A percentile compares a stretch with the other conserved stretches of the same genome.
phyloP scores from a whole-genome alignment of 139 green algal genomes.

The Chlorella sorokiniana region DNA sequence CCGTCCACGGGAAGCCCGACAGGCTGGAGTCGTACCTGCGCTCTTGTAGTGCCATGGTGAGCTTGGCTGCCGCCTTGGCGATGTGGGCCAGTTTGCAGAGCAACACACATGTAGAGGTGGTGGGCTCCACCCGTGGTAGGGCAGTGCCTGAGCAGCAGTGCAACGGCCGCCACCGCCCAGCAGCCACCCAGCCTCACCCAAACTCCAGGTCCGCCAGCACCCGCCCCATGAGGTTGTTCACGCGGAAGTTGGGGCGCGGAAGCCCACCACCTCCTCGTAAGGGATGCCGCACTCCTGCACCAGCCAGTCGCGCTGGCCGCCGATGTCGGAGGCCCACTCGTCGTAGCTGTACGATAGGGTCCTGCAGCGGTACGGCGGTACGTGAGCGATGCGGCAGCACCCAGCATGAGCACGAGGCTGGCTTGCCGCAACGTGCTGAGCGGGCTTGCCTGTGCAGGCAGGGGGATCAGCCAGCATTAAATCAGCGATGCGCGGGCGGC shows the following conservation, averaged over 20 bases:
- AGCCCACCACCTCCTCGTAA: slow-evolving; percentile 11
- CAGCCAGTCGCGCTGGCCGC: slow-evolving; percentile 10
- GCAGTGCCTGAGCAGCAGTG: too few species aligned
- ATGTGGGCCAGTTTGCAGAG: not conserved
- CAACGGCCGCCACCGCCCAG: not conserved
- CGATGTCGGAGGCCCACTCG: not conserved
- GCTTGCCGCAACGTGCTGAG: not conserved
- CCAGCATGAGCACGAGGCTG: too few species aligned
- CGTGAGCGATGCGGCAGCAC: too few species aligned
- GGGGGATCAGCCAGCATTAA: too few species aligned
- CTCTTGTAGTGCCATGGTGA: not conserved
- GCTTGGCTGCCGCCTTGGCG: not conserved
- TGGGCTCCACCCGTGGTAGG: too few species aligned
- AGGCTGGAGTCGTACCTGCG: slow-evolving; percentile 20
- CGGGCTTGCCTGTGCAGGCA: not conserved
- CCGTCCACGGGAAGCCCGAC: not conserved
- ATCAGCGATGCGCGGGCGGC: too few species aligned
- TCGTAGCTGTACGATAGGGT: not conserved
- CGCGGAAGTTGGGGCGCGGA: slow-evolving; percentile 15
- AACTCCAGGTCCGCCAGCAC: slow-evolving; percentile 12
- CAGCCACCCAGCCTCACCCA: not conserved
- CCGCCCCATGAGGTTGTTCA: slow-evolving; percentile 10
- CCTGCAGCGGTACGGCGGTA: not conserved
- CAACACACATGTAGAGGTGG: too few species aligned
- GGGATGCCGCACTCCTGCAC: not conserved